Percentiles rank a stretch among this genome's conserved stretches.
Evolutionary conservation across 1,139 yeast species (phyloP).

Genomic region (Wickerhamomyces sp.): DNA sequence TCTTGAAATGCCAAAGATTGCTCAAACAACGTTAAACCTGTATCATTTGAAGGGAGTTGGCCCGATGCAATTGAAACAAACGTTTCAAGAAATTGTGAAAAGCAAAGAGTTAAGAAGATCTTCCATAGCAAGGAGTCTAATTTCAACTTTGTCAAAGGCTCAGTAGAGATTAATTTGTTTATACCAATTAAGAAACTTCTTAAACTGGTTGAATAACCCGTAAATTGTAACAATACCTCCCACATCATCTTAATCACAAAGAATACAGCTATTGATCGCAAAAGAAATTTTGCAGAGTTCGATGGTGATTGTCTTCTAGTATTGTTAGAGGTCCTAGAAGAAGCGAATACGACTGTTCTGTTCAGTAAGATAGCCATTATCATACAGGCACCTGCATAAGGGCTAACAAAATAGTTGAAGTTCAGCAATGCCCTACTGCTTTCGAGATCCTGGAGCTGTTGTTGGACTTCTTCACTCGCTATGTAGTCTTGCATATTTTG

Average conservation of each 20-base stretch:
- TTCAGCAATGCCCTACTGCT: slow-evolving; percentile 12
- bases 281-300: neutral
- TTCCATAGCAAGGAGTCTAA: slow-evolving; percentile 60
- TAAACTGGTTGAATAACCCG: neutral
- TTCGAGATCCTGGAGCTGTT: slow-evolving; percentile 7
- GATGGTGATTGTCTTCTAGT: slow-evolving; percentile 3
- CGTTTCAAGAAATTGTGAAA: slow-evolving; percentile 67
- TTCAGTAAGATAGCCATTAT: slow-evolving; percentile 62
- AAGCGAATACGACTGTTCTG: slow-evolving; percentile 63
- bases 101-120: slow-evolving; percentile 54
- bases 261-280: neutral
- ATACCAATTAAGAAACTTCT: neutral
- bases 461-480: neutral
- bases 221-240: slow-evolving; percentile 10
- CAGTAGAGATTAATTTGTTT: neutral
- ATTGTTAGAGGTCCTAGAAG: slow-evolving; percentile 39
- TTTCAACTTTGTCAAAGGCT: slow-evolving; percentile 1
- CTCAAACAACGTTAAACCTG: slow-evolving; percentile 70
- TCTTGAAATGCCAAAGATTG: slow-evolving; percentile 74
- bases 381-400: slow-evolving; percentile 51
- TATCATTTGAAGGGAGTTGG: slow-evolving; percentile 54
- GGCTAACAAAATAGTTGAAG: slow-evolving; percentile 38
- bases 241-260: slow-evolving; percentile 5
- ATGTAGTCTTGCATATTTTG: neutral
- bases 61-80: slow-evolving; percentile 61